phyloP scores from a whole-genome alignment of 768 basidiomycete genomes.

The Coprinellus micaceus region DNA sequence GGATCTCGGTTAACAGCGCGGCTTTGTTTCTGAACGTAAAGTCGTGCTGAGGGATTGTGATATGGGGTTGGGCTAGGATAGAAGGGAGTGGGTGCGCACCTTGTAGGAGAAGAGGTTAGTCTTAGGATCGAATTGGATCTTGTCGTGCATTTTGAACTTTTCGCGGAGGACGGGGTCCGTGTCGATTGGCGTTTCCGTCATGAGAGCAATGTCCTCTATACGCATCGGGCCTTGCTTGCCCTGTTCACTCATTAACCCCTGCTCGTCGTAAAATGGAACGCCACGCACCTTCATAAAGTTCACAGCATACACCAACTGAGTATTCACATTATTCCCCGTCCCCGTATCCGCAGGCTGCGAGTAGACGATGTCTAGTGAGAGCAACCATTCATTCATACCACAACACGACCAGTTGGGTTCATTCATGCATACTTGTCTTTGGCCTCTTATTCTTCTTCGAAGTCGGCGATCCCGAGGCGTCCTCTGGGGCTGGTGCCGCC shows the following conservation, averaged over 20 bases:
- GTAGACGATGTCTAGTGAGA: constrained; percentile 62
- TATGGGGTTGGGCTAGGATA: neutral
- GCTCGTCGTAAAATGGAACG: neutral
- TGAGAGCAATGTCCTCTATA: constrained; percentile 81
- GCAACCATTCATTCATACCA: constrained; percentile 6
- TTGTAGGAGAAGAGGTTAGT: constrained; percentile 86
- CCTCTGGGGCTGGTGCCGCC: constrained; percentile 20
- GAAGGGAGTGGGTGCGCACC: constrained; percentile 37
- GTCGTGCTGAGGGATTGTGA: constrained; percentile 59
- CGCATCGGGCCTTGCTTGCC: constrained; percentile 78
- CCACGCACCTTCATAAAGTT: constrained; percentile 68
- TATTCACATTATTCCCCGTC: constrained; percentile 76
- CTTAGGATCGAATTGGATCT: constrained; percentile 74
- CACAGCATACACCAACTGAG: constrained; percentile 82
- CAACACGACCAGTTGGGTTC: constrained; percentile 9
- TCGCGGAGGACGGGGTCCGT: constrained; percentile 68
- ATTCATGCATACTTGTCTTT: constrained; percentile 50
- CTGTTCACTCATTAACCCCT: constrained; percentile 26
- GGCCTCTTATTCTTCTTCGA: constrained; percentile 58
- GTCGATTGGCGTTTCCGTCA: constrained; percentile 74
- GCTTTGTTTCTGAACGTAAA: constrained; percentile 83
- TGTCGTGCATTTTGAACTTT: constrained; percentile 79
- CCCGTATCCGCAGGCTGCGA: constrained; percentile 88
- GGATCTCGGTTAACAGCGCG: constrained; percentile 79
- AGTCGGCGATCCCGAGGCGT: constrained; percentile 22